These are phyloP conservation scores for Xylaria arbuscula DNA, from an alignment of 2,329 filamentous ascomycete genomes.

Conservation along the genomic window DNA sequence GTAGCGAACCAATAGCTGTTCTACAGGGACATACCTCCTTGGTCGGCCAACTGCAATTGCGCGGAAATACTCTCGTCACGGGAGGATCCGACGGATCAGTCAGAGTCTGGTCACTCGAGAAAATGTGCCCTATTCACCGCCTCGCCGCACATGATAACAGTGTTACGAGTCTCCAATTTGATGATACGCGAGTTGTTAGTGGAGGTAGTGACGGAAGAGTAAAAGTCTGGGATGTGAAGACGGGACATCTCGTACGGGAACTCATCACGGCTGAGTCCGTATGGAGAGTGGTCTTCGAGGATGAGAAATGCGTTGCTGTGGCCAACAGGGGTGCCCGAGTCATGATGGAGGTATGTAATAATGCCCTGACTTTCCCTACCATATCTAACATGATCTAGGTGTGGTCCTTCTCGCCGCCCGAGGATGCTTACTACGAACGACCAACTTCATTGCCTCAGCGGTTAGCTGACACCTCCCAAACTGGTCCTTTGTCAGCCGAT, in stretches of 20 bases:
- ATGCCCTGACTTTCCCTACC: conserved; percentile 26
- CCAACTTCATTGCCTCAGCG: conserved; percentile 63
- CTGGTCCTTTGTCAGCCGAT: conserved; percentile 63
- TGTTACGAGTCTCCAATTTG: conserved; percentile 96
- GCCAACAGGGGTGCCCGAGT: conserved; percentile 86
- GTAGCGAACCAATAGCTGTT: conserved; percentile 83
- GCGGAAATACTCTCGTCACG: conserved; percentile 92
- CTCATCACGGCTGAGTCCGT: conserved; percentile 93
- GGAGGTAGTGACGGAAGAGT: conserved; percentile 97
- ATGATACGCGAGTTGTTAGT: conserved; percentile 93
- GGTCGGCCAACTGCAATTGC: conserved; percentile 96
- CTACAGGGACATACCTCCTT: conserved; percentile 97
- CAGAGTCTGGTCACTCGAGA: conserved; percentile 92
- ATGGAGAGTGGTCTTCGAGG: conserved; percentile 97
- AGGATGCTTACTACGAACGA: conserved; percentile 69
- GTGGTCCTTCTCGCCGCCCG: conserved; percentile 92
- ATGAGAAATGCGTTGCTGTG: conserved; percentile 97
- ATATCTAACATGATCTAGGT: conserved; percentile 68
- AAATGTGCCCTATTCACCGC: conserved; percentile 91
- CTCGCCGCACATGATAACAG: conserved; percentile 98
- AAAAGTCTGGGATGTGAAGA: conserved; percentile 97
- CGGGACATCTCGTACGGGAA: conserved; percentile 89
- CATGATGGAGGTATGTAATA: conserved; percentile 88
- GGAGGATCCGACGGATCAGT: conserved; percentile 97
- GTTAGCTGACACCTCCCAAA: conserved; percentile 58